Evolutionary conservation across 208 protist species (phyloP), one percentile per base, ranked within the genome.

Genomic region (Crithidia thermophila): DNA sequence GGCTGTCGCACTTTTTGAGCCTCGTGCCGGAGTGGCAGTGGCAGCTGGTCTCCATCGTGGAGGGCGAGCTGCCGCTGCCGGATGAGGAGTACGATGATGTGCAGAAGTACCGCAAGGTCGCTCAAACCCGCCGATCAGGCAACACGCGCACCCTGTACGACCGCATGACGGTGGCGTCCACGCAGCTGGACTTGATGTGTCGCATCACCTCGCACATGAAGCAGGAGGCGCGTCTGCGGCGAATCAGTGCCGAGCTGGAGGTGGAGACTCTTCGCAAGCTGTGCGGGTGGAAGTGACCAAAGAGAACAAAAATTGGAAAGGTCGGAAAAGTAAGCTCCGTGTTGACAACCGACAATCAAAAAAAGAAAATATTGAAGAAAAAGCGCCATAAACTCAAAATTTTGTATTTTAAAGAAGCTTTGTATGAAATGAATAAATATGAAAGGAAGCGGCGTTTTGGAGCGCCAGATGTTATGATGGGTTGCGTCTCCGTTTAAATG

Each of bases 1-100:
- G 81, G 3, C 79, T 90, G 20, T 85, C 88, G 2, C 83, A 88
- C 45, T 90, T 90, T 46, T 31, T 90, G 25, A 91, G 69, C 46
- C 81, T 94, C 28, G 79, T 94, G 21, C 83, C 88, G n/a, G 88
- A 91, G 78, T 87, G 84, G 75, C 88, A 94, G 79, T 77, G 80
- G 57, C 68, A 79, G 39, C 62, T 94, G 10, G 80, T 87, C 23
- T 23, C 62, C 21, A 45, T 74, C 21, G 85, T 90, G 27, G 88
- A 94, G 52, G 85, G 85, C 11, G 72, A 90, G 43, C 77, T 94
- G 46, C 85, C 82, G 16, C 45, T 91, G 46, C 79, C 81, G 0
- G 88, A 94, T 40, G 83, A 90, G 45, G 85, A 94, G 75, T 94
- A 91, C 75, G 79, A 88, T 40, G 84, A 91, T 61, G 83, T 85